phyloP scores from a whole-genome alignment of 306 rosid species.

The Nissolia schottii region DNA sequence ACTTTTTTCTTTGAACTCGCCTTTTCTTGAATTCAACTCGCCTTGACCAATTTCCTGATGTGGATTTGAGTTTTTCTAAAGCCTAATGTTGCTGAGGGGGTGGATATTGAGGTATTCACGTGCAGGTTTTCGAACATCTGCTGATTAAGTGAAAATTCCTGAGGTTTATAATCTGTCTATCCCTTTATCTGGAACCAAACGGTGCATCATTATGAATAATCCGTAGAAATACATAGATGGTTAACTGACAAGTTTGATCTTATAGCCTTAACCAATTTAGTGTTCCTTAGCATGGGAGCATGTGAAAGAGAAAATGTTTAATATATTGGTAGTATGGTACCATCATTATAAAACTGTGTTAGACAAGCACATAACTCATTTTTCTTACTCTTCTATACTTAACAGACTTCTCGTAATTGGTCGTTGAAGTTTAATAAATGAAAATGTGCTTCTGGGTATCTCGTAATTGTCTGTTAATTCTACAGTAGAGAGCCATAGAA shows the following conservation, averaged over 20 bases:
- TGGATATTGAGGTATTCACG: not conserved
- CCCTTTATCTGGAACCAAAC: not conserved
- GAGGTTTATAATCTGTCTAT: not conserved
- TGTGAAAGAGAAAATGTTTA: not conserved
- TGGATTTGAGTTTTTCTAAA: slow-evolving; percentile 5
- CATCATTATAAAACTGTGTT: not conserved
- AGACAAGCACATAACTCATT: not conserved
- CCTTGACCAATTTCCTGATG: not conserved
- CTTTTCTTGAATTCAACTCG: not conserved
- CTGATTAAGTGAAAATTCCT: not conserved
- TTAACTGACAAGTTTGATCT: not conserved
- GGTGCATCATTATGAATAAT: not conserved
- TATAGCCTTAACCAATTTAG: not conserved
- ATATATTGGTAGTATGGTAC: not conserved
- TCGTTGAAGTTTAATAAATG: not conserved
- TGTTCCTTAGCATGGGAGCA: not conserved
- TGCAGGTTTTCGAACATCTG: not conserved
- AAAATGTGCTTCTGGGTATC: not conserved
- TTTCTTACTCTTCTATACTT: not conserved
- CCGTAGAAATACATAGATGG: not conserved
- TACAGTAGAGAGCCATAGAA: not conserved
- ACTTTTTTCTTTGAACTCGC: not conserved
- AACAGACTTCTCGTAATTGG: not conserved
- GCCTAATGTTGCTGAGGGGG: not conserved
- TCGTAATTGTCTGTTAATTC: not conserved